Evolutionary conservation across 306 rosid genomes (phyloP).

Genomic region (Fagus crenata): DNA sequence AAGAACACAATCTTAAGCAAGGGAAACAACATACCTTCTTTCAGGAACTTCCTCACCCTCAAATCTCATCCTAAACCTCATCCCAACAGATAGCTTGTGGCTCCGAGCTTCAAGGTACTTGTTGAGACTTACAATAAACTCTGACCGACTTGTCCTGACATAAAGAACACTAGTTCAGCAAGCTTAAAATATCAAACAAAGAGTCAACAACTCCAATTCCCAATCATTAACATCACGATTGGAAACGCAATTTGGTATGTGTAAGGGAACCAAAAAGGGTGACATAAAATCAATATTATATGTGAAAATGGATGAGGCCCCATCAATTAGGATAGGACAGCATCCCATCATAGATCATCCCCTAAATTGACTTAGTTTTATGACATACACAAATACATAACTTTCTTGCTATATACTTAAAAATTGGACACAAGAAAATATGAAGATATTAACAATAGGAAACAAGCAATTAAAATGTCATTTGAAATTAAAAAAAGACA

Average conservation of each 20-base stretch:
- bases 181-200: not conserved
- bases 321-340: not conserved
- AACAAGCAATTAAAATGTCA: not conserved
- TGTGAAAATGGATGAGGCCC: not conserved
- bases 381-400: not conserved
- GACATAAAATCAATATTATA: not conserved
- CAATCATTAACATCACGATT: too few species aligned
- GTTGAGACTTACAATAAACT: constrained; percentile 87
- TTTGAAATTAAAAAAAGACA: not conserved
- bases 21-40: constrained; percentile 64
- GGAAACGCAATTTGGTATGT: too few species aligned
- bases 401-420: not conserved
- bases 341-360: not conserved
- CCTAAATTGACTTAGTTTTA: not conserved
- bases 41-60: constrained; percentile 99
- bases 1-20: constrained; percentile 12
- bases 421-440: not conserved
- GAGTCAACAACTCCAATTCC: not conserved
- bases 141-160: constrained; percentile 91
- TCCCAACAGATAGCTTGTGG: constrained; percentile 91
- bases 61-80: constrained; percentile 98
- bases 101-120: constrained; percentile 87
- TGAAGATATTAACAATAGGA: not conserved
- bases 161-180: constrained; percentile 27
- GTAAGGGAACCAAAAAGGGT: not conserved